These are phyloP conservation scores for Chaetomium sp. DNA, from an alignment of 2,329 filamentous ascomycete species.

Conservation along the genomic window DNA sequence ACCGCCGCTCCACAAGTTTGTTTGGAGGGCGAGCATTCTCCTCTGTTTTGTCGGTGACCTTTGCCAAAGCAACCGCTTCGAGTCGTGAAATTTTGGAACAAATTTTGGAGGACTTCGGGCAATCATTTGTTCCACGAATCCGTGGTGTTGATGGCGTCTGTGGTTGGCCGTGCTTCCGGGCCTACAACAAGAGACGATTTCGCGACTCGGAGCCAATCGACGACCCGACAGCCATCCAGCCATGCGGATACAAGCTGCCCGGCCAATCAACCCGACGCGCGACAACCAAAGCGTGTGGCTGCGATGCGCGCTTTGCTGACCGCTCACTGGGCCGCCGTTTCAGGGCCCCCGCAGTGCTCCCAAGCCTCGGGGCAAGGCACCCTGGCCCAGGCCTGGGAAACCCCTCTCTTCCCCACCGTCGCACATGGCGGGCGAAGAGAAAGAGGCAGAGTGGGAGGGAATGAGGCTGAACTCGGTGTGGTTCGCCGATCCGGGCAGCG, in stretches of 20 bases:
- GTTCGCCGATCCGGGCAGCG: conserved; percentile 9
- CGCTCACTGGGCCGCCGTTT: conserved; percentile 9
- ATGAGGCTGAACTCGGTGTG: conserved; percentile 29
- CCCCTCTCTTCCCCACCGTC: conserved; percentile 19
- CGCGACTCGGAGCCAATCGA: not conserved
- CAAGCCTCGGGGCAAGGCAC: conserved; percentile 11
- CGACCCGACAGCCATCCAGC: conserved; percentile 3
- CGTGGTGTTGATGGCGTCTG: conserved; percentile 1
- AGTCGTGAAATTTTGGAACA: not conserved
- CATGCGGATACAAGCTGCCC: not conserved
- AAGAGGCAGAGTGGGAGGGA: not conserved
- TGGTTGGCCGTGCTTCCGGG: conserved; percentile 1
- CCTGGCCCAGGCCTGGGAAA: conserved; percentile 5
- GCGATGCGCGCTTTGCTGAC: conserved; percentile 11
- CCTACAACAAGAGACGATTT: not conserved
- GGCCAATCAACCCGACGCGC: conserved; percentile 6
- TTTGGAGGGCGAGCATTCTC: not conserved
- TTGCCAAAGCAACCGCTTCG: not conserved
- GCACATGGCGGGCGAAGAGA: conserved; percentile 18
- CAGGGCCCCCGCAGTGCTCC: conserved; percentile 6
- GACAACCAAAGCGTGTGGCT: conserved; percentile 12
- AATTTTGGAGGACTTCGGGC: not conserved
- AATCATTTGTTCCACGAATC: not conserved
- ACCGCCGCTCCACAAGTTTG: conserved; percentile 4
- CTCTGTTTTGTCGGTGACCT: not conserved